phyloP scores from a whole-genome alignment of 2,329 filamentous ascomycete genomes.

The Incumbomyces lentus region DNA sequence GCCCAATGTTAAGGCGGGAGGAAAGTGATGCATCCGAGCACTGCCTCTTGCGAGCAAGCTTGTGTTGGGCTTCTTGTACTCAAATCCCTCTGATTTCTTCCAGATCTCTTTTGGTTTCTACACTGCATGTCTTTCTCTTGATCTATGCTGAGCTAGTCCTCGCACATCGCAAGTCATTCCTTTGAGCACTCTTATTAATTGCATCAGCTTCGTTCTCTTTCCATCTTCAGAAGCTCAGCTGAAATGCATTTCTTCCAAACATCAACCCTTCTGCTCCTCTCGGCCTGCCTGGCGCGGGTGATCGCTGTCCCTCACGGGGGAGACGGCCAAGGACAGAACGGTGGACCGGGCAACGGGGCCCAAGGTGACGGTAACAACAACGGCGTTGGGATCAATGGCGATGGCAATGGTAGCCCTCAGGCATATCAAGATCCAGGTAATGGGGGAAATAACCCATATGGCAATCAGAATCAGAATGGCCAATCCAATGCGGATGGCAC shows the following conservation, averaged over 20 bases:
- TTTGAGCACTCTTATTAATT: background rate
- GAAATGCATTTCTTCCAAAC: slow-evolving; percentile 4
- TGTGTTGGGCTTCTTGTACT: background rate
- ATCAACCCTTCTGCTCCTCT: slow-evolving; percentile 6
- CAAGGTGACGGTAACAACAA: background rate
- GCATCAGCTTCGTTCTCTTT: slow-evolving; percentile 10
- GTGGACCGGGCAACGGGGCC: background rate
- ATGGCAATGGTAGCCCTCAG: background rate
- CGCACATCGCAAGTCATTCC: background rate
- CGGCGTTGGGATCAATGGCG: background rate
- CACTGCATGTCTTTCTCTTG: slow-evolving; percentile 1
- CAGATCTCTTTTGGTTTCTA: background rate
- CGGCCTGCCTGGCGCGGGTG: slow-evolving; percentile 22
- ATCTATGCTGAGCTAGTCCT: slow-evolving; percentile 2
- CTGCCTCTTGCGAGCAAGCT: background rate
- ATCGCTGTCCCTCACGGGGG: slow-evolving; percentile 2
- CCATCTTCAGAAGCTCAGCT: background rate
- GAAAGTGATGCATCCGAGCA: slow-evolving; percentile 1
- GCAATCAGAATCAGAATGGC: background rate
- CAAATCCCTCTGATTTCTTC: background rate
- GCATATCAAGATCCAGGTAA: too few species aligned
- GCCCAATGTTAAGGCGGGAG: background rate
- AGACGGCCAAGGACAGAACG: background rate
- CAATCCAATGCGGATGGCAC: background rate
- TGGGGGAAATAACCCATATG: too few species aligned